A percentile compares a stretch with the other conserved stretches of the same genome.
phyloP scores from a whole-genome alignment of 257 asterid species.

The Ligustrum vulgare region DNA sequence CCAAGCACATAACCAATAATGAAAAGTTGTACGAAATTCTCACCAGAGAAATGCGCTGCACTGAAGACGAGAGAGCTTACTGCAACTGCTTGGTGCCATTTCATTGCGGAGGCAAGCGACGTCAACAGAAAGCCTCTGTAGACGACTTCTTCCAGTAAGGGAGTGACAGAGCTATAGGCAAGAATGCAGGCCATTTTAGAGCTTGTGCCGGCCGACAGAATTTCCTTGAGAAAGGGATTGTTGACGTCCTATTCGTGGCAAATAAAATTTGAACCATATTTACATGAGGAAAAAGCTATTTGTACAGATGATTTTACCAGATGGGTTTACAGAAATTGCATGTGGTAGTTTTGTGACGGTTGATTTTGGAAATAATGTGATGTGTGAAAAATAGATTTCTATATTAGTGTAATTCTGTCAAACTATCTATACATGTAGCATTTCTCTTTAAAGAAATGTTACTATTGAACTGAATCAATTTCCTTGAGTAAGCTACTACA shows the following conservation, averaged over 20 bases:
- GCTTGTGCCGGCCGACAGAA: slow-evolving; percentile 53
- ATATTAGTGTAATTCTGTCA: too few species aligned
- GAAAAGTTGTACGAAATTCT: slow-evolving; percentile 67
- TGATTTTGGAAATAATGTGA: too few species aligned
- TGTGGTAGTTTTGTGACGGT: too few species aligned
- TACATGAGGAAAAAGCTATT: too few species aligned
- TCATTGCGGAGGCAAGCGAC: slow-evolving; percentile 64
- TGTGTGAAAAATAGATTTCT: too few species aligned
- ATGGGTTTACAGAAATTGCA: too few species aligned
- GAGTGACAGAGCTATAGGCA: slow-evolving; percentile 66
- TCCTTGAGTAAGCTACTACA: background rate
- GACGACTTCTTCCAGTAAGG: slow-evolving; percentile 81
- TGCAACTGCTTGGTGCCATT: slow-evolving; percentile 69
- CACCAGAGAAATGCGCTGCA: slow-evolving; percentile 74
- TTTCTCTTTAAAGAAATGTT: too few species aligned
- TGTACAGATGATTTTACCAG: too few species aligned
- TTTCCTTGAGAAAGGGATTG: slow-evolving; percentile 59
- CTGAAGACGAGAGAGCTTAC: slow-evolving; percentile 72
- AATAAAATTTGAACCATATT: slow-evolving; percentile 5
- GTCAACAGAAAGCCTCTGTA: slow-evolving; percentile 76
- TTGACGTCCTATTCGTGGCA: slow-evolving; percentile 52
- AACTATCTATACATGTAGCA: too few species aligned
- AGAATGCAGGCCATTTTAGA: slow-evolving; percentile 50
- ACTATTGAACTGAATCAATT: too few species aligned
- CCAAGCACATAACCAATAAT: slow-evolving; percentile 68